phyloP scores from a whole-genome alignment of 345 rosid genomes.

The Gossypium longicalyx region DNA sequence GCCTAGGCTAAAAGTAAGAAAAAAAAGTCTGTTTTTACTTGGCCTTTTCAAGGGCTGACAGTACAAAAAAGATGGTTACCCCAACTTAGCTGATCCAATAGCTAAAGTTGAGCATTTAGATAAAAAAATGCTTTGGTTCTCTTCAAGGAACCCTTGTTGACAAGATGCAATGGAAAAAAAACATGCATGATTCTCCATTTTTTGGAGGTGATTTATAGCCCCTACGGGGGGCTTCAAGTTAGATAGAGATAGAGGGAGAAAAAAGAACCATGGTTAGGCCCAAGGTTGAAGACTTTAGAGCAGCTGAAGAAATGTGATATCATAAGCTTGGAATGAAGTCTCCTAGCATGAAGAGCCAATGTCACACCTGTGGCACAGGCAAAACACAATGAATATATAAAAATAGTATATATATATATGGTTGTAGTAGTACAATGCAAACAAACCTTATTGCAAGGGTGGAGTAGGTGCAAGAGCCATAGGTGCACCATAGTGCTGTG shows the following conservation, averaged over 20 bases:
- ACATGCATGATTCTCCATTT: conserved; percentile 36
- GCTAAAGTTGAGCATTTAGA: conserved; percentile 32
- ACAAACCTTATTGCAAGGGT: conserved; percentile 68
- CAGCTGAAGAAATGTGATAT: conserved; percentile 17
- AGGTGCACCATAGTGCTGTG: conserved; percentile 69
- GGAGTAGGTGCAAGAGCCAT: conserved; percentile 83
- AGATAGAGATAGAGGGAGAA: conserved; percentile 29
- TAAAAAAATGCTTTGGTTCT: conserved; percentile 34
- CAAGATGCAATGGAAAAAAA: conserved; percentile 30
- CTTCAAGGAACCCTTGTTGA: conserved; percentile 40
- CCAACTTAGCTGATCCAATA: conserved; percentile 43
- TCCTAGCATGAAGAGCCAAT: conserved; percentile 53
- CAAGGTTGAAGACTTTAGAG: conserved; percentile 48
- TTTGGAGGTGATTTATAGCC: conserved; percentile 36
- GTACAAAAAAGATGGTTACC: conserved; percentile 8
- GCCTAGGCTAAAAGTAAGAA: conserved; percentile 47
- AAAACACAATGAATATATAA: conserved; percentile 64
- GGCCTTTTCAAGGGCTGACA: conserved; percentile 26
- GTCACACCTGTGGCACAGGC: conserved; percentile 97
- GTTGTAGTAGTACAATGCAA: conserved; percentile 9
- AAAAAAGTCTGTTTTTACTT: conserved; percentile 20
- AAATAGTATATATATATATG: too few relatives aligned
- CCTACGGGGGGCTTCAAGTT: conserved; percentile 51
- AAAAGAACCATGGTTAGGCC: conserved; percentile 88
- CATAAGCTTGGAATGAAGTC: conserved; percentile 20